Conservation (phyloP, 2,329 filamentous ascomycete species). For the Dactylella cylindrospora region DNA sequence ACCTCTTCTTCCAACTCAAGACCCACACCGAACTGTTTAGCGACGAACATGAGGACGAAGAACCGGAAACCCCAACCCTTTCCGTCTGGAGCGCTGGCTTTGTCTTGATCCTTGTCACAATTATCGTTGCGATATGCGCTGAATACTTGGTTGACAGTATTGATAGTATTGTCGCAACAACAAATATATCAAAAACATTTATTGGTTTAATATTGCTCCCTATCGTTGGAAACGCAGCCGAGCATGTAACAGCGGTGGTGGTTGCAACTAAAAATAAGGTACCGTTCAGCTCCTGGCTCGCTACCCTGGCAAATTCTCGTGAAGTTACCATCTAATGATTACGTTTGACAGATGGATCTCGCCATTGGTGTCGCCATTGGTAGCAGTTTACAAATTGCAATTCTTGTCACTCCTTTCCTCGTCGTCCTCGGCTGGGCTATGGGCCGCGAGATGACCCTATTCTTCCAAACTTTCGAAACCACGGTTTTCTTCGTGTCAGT, state of each 20-base stretch:
- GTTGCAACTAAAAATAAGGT: slow-evolving; percentile 77
- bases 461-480: slow-evolving; percentile 67
- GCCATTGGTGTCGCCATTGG: slow-evolving; percentile 80
- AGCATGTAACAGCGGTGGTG: slow-evolving; percentile 78
- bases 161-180: slow-evolving; percentile 67
- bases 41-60: slow-evolving; percentile 50
- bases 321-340: not conserved
- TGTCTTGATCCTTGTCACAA: slow-evolving; percentile 69
- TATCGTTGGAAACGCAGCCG: slow-evolving; percentile 77
- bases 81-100: slow-evolving; percentile 55
- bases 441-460: slow-evolving; percentile 70
- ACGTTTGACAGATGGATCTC: slow-evolving; percentile 56
- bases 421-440: slow-evolving; percentile 80
- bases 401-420: slow-evolving; percentile 77
- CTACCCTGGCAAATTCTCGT: slow-evolving; percentile 15
- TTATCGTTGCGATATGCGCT: slow-evolving; percentile 72
- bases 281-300: slow-evolving; percentile 15
- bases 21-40: slow-evolving; percentile 75
- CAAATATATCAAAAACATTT: slow-evolving; percentile 75
- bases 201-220: slow-evolving; percentile 77
- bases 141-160: slow-evolving; percentile 78
- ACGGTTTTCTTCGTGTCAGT: slow-evolving; percentile 49
- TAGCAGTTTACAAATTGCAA: slow-evolving; percentile 77
- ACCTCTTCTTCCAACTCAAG: slow-evolving; percentile 74
- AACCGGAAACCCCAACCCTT: slow-evolving; percentile 30